These are phyloP conservation scores for Fonsecaea erecta DNA, from an alignment of 2,329 filamentous ascomycete genomes.

Conservation along the genomic window DNA sequence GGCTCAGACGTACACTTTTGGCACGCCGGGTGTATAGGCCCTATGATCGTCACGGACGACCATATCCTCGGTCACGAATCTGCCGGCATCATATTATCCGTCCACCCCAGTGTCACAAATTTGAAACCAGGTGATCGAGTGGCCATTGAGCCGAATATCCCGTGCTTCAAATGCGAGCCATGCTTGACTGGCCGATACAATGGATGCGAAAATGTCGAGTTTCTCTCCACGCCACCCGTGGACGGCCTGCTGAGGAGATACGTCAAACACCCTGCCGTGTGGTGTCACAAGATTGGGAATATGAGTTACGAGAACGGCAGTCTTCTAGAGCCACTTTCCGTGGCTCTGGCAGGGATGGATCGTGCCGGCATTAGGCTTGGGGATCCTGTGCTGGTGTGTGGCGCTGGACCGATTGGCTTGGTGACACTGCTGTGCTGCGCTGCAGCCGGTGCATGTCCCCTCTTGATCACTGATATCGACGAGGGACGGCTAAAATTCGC, in stretches of 20 bases:
- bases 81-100: constrained; percentile 75
- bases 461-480: constrained; percentile 95
- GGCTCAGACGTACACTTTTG: constrained; percentile 97
- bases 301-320: constrained; percentile 93
- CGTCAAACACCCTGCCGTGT: constrained; percentile 89
- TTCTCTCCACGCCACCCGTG: constrained; percentile 89
- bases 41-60: constrained; percentile 87
- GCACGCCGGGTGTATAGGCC: constrained; percentile 92
- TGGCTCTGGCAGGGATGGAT: constrained; percentile 86
- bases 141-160: constrained; percentile 91
- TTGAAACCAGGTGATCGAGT: constrained; percentile 88
- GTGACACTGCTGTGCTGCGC: constrained; percentile 82
- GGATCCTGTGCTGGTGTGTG: constrained; percentile 86
- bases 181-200: constrained; percentile 95
- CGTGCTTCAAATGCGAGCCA: constrained; percentile 87
- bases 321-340: constrained; percentile 85
- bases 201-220: constrained; percentile 82
- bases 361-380: constrained; percentile 79
- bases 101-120: constrained; percentile 72
- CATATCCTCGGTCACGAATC: constrained; percentile 96
- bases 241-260: constrained; percentile 86
- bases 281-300: constrained; percentile 94
- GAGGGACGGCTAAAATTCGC: constrained; percentile 83
- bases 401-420: constrained; percentile 90
- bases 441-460: constrained; percentile 85